Conservation (phyloP, 495 filamentous ascomycete species). For the Podospora bellae-mahoneyi region DNA sequence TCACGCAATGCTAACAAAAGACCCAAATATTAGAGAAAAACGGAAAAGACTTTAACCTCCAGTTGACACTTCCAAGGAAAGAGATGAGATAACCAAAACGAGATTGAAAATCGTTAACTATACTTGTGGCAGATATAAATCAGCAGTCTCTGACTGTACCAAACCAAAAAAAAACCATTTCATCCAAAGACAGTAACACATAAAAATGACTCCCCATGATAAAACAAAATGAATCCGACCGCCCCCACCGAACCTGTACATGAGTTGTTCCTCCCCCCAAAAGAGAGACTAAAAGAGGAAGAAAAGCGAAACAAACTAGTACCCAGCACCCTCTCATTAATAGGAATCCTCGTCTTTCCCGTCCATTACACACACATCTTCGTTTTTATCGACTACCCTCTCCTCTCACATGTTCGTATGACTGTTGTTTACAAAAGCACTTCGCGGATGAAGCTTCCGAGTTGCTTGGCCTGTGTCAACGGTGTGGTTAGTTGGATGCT, state of each 20-base stretch:
- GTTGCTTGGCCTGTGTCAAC: constrained; percentile 36
- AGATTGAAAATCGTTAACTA: background rate
- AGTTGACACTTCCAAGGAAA: background rate
- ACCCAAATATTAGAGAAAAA: background rate
- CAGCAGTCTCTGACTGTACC: background rate
- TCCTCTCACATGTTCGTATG: background rate
- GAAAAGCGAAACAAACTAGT: background rate
- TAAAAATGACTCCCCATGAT: background rate
- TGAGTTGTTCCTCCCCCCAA: too few species aligned
- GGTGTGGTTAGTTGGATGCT: background rate
- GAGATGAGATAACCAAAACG: background rate
- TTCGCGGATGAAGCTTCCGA: constrained; percentile 40
- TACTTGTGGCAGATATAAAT: background rate
- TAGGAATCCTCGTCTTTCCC: background rate
- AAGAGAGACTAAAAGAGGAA: background rate
- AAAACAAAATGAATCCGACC: background rate
- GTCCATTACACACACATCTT: background rate
- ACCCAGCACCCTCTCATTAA: background rate
- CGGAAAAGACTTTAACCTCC: background rate
- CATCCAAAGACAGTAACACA: too few species aligned
- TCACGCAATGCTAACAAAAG: background rate
- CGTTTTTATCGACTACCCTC: background rate
- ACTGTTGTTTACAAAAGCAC: constrained; percentile 21
- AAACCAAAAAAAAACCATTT: background rate
- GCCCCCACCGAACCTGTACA: too few species aligned